phyloP scores from a whole-genome alignment of 1,284 basidiomycete genomes.

The Marasmius tenuissimus region DNA sequence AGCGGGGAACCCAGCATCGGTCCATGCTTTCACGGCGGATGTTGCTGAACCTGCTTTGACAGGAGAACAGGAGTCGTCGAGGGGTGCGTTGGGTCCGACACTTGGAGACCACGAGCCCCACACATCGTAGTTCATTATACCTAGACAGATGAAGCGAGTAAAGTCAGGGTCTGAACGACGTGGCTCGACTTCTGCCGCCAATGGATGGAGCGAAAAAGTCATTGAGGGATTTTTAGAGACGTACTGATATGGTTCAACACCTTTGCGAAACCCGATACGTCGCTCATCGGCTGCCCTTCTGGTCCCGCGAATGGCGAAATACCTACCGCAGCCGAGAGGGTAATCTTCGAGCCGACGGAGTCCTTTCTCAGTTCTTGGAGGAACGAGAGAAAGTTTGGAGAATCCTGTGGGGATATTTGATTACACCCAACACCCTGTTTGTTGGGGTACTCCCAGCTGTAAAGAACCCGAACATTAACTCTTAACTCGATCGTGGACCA shows the following conservation, averaged over 20 bases:
- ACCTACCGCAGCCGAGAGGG: slow-evolving; percentile 74
- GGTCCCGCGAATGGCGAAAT: slow-evolving; percentile 68
- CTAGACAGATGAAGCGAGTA: not conserved
- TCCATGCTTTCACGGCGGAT: slow-evolving; percentile 76
- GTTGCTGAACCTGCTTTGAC: slow-evolving; percentile 74
- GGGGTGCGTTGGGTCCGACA: slow-evolving; percentile 65
- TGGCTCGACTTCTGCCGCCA: too few relatives aligned
- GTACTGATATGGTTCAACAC: slow-evolving; percentile 69
- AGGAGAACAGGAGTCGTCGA: slow-evolving; percentile 74
- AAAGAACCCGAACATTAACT: too few relatives aligned
- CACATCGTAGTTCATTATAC: slow-evolving; percentile 88
- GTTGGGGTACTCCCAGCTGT: slow-evolving; percentile 84
- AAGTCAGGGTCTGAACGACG: not conserved
- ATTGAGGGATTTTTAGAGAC: too few relatives aligned
- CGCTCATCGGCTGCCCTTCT: slow-evolving; percentile 56
- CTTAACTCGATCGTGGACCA: too few relatives aligned
- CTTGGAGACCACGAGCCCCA: slow-evolving; percentile 57
- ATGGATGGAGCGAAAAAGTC: too few relatives aligned
- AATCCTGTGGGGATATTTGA: slow-evolving; percentile 42
- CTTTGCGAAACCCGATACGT: slow-evolving; percentile 72
- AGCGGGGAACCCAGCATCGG: slow-evolving; percentile 72
- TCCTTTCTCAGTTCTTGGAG: slow-evolving; percentile 63
- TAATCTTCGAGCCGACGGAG: slow-evolving; percentile 48
- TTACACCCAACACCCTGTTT: slow-evolving; percentile 34
- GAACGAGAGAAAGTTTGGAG: slow-evolving; percentile 71